phyloP scores from a whole-genome alignment of 202 grass and related monocot species.

The Hordeum pubiflorum region DNA sequence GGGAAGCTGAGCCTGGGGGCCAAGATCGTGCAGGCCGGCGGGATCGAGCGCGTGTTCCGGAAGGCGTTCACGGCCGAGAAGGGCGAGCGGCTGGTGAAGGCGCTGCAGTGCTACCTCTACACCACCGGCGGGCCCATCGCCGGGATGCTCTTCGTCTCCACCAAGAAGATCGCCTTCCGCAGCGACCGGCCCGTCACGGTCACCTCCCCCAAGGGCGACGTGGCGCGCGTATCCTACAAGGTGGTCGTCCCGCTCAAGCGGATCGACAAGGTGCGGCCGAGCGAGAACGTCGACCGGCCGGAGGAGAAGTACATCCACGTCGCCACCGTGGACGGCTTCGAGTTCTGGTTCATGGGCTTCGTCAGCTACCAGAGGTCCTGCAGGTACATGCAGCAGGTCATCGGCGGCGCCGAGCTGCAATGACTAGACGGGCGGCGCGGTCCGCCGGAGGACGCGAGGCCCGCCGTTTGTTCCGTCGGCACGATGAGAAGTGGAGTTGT shows the following conservation, averaged over 20 bases:
- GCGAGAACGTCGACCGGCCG: conserved; percentile 48
- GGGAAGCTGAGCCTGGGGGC: conserved; percentile 70
- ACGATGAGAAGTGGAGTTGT: conserved; percentile 45
- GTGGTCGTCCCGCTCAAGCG: conserved; percentile 51
- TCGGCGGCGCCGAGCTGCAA: conserved; percentile 25
- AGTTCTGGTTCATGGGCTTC: conserved; percentile 96
- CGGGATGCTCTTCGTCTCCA: conserved; percentile 79
- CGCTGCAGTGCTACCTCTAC: conserved; percentile 83
- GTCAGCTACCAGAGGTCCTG: conserved; percentile 55
- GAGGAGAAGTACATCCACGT: conserved; percentile 80
- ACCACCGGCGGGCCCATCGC: conserved; percentile 73
- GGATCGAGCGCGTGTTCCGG: conserved; percentile 62
- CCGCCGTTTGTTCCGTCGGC: conserved; percentile 1
- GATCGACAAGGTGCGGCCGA: conserved; percentile 39
- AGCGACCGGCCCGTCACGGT: conserved; percentile 57
- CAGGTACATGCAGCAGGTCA: conserved; percentile 44
- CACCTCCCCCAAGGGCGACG: conserved; percentile 24
- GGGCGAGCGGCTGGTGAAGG: conserved; percentile 68
- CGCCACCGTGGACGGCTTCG: conserved; percentile 61
- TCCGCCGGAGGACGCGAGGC: not conserved
- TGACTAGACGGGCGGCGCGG: not conserved
- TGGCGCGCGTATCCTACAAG: conserved; percentile 57
- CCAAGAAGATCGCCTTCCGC: conserved; percentile 56
- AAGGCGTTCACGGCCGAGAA: conserved; percentile 49
- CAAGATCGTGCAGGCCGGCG: conserved; percentile 71